A percentile compares a stretch with the other conserved stretches of the same genome.
Evolutionary conservation across 768 basidiomycete genomes (phyloP).

Genomic region (Lactarius indigo): DNA sequence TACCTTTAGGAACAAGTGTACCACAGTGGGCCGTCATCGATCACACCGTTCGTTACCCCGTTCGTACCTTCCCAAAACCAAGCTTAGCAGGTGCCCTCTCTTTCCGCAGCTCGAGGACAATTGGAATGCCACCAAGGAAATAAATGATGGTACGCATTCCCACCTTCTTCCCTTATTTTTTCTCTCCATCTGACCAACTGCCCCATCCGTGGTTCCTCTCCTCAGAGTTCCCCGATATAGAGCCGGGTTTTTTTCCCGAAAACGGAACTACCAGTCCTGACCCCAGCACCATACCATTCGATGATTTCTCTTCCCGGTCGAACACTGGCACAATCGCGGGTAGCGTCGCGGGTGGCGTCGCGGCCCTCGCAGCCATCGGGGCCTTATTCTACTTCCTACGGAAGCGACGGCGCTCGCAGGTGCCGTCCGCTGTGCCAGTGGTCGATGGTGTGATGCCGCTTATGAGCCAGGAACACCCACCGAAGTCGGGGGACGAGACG

Average conservation of each 20-base stretch:
- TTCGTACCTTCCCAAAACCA: not conserved
- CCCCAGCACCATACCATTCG: too few species aligned
- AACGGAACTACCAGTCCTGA: not conserved
- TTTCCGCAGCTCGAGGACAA: not conserved
- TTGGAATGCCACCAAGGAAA: not conserved
- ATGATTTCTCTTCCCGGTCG: not conserved
- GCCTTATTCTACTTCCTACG: not conserved
- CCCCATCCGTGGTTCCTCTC: not conserved
- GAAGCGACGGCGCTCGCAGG: not conserved
- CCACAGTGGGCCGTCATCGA: constrained; percentile 1
- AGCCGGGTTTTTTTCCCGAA: not conserved
- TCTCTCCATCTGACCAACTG: not conserved
- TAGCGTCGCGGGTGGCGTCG: constrained; percentile 1
- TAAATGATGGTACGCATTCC: not conserved
- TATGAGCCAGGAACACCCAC: too few species aligned
- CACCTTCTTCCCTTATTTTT: too few species aligned
- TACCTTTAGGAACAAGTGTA: not conserved
- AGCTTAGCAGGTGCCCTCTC: not conserved
- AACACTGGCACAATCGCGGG: not conserved
- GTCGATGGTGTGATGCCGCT: not conserved
- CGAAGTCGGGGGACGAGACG: not conserved
- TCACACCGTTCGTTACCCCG: not conserved
- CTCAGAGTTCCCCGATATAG: not conserved
- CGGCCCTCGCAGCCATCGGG: not conserved
- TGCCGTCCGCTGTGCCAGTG: not conserved